phyloP scores from a whole-genome alignment of 257 asterid species.

The Knoxia roxburghii region DNA sequence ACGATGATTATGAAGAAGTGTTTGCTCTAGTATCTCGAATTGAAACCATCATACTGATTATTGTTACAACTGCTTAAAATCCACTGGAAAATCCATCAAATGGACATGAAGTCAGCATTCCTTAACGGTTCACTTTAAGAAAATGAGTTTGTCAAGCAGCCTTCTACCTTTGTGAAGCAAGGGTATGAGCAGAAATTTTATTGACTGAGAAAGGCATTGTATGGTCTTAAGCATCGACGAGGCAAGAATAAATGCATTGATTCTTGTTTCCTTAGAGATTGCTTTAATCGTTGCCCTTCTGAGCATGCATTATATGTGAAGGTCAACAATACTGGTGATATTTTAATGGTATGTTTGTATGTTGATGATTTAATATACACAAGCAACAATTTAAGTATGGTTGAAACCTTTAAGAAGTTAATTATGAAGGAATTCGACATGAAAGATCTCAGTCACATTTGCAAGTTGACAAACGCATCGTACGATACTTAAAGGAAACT shows the following conservation, averaged over 20 bases:
- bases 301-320: background rate
- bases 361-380: background rate
- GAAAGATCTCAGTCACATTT: background rate
- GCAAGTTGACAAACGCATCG: background rate
- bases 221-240: background rate
- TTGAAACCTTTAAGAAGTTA: background rate
- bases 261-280: background rate
- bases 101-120: background rate
- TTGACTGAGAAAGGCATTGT: background rate
- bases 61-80: background rate
- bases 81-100: background rate
- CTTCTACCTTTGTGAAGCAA: background rate
- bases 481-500: background rate
- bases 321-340: background rate
- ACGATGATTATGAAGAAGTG: conserved; percentile 12
- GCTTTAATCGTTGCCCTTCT: background rate
- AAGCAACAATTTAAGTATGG: background rate
- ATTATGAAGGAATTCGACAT: background rate
- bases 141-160: background rate
- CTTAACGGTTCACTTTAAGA: background rate
- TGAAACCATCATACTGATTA: background rate
- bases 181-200: background rate
- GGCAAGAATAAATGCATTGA: background rate
- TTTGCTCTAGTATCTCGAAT: conserved; percentile 5
- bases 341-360: background rate